These are phyloP conservation scores for Coemansia sp. DNA, from an alignment of 192 early-diverging fungal genomes.

Conservation along the genomic window DNA sequence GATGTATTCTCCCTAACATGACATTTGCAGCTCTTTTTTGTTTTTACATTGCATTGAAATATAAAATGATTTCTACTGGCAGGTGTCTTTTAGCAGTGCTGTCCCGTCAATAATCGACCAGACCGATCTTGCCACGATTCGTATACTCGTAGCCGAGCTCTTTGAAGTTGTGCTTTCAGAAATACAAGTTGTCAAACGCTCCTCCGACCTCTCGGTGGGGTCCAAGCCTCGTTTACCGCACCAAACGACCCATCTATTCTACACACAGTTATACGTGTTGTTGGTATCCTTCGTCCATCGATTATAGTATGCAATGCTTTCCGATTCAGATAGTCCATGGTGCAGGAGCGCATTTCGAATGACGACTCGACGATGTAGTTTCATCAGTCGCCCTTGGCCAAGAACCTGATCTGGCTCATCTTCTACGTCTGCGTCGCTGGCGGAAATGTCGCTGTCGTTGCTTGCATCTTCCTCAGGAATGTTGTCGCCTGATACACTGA, in stretches of 20 bases:
- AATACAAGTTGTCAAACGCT: not conserved
- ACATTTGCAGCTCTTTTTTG: too few relatives aligned
- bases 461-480: not conserved
- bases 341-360: not conserved
- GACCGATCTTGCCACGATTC: not conserved
- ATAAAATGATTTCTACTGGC: too few relatives aligned
- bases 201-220: not conserved
- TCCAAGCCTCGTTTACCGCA: not conserved
- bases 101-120: not conserved
- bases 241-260: not conserved
- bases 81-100: not conserved
- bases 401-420: not conserved
- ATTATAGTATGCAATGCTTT: not conserved
- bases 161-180: not conserved
- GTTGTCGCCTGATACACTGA: not conserved
- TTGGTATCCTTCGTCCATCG: not conserved
- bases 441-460: not conserved
- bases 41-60: not conserved
- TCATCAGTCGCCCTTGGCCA: not conserved
- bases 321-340: not conserved
- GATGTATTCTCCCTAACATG: too few relatives aligned
- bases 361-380: not conserved
- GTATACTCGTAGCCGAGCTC: not conserved
- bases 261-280: not conserved
- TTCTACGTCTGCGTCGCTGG: not conserved